These are phyloP conservation scores for Hypoxylon sp. DNA, from an alignment of 2,329 filamentous ascomycete species.

Conservation along the genomic window DNA sequence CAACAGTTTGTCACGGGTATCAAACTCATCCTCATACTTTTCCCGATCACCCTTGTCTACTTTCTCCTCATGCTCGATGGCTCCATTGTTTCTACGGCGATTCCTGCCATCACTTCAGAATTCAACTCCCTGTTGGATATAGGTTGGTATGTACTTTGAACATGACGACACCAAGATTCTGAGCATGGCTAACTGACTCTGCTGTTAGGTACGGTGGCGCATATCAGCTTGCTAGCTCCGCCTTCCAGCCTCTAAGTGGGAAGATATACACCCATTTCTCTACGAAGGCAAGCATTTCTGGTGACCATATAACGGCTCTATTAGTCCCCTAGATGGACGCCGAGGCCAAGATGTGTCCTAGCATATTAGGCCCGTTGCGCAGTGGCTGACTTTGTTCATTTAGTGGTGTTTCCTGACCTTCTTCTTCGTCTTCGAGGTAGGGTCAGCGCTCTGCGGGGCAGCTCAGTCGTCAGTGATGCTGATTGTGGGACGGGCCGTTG, in stretches of 20 bases:
- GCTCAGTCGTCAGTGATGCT: constrained; percentile 62
- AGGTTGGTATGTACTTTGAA: constrained; percentile 8
- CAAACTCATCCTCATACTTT: constrained; percentile 2
- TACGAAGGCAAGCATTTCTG: constrained; percentile 10
- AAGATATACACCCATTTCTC: constrained; percentile 27
- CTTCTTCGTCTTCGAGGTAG: constrained; percentile 64
- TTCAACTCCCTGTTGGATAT: constrained; percentile 9
- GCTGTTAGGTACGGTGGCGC: neutral
- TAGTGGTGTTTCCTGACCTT: constrained; percentile 47
- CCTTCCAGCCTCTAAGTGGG: constrained; percentile 20
- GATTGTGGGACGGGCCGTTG: constrained; percentile 65
- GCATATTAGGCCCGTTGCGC: neutral
- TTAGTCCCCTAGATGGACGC: neutral
- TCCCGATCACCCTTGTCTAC: constrained; percentile 1
- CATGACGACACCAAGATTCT: neutral
- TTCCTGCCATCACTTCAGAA: constrained; percentile 7
- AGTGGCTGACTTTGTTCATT: neutral
- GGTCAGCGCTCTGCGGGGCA: constrained; percentile 63
- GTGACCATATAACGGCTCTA: no score
- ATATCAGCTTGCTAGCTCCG: constrained; percentile 4
- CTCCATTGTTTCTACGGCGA: constrained; percentile 2
- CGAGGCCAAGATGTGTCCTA: neutral
- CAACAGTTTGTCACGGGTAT: constrained; percentile 3
- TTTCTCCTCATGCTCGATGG: constrained; percentile 3
- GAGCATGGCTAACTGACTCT: neutral